Conservation (phyloP, 441 rosid species). For the Francoa sonchifolia region DNA sequence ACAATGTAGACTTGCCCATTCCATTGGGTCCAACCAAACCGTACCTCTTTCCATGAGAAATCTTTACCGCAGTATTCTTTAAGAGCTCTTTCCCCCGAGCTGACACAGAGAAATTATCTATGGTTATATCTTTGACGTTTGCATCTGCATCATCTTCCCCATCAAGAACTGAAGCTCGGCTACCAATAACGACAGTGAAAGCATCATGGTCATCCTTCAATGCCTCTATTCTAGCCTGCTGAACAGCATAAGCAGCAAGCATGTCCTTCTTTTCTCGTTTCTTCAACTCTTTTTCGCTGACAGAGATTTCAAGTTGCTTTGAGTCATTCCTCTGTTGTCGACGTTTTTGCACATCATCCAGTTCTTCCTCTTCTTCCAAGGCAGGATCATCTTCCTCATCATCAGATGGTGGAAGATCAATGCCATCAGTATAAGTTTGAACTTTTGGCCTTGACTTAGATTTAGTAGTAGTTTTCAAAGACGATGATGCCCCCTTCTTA, state of each 20-base stretch:
- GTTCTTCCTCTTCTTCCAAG: conserved; percentile 28
- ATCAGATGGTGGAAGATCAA: conserved; percentile 76
- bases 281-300: conserved; percentile 66
- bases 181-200: conserved; percentile 80
- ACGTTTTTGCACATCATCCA: conserved; percentile 13
- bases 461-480: conserved; percentile 16
- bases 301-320: conserved; percentile 30
- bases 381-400: conserved; percentile 41
- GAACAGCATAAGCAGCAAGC: conserved; percentile 35
- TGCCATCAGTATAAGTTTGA: conserved; percentile 51
- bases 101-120: conserved; percentile 78
- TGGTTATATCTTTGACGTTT: conserved; percentile 63
- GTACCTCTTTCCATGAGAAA: conserved; percentile 89
- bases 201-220: conserved; percentile 83
- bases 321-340: conserved; percentile 26
- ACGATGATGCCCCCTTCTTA: conserved; percentile 47
- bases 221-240: conserved; percentile 60
- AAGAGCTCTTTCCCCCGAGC: conserved; percentile 84
- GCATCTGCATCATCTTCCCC: conserved; percentile 78
- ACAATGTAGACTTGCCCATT: conserved; percentile 79
- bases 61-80: conserved; percentile 67
- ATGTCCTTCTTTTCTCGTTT: conserved; percentile 66
- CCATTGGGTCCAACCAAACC: conserved; percentile 93
- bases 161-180: conserved; percentile 64
- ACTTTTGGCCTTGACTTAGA: conserved; percentile 35